phyloP scores from a whole-genome alignment of 129 eudicot genomes.

The Chrysanthemum seticuspe region DNA sequence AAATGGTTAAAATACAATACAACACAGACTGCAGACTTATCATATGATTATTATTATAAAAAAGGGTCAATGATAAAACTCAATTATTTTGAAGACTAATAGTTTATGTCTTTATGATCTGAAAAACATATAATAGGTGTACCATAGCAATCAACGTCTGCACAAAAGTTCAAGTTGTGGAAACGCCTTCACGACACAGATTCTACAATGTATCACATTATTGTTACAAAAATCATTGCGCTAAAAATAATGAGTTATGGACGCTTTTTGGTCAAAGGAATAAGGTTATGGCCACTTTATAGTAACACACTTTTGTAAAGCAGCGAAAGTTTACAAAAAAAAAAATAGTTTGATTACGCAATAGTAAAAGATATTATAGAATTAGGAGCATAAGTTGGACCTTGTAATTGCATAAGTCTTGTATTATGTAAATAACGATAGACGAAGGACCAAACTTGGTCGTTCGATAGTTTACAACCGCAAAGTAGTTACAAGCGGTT shows the following conservation, averaged over 20 bases:
- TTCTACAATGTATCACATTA: background rate
- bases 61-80: background rate
- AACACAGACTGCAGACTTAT: no score
- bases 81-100: background rate
- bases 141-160: background rate
- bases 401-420: no score
- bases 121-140: slow-evolving; percentile 5
- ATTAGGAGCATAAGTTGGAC: slow-evolving; percentile 18
- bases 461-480: no score
- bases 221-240: slow-evolving; percentile 14
- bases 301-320: slow-evolving; percentile 14
- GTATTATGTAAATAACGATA: no score
- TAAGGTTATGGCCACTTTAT: slow-evolving; percentile 20
- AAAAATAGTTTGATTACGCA: background rate
- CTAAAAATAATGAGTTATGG: background rate
- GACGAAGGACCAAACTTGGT: no score
- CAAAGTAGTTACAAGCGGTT: no score
- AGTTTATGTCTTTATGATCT: background rate
- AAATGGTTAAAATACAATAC: no score
- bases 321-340: background rate
- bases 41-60: background rate
- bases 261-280: slow-evolving; percentile 34
- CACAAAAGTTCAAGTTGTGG: slow-evolving; percentile 20
- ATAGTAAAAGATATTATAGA: slow-evolving; percentile 7
- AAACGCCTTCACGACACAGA: slow-evolving; percentile 8